phyloP scores from a whole-genome alignment of 2,329 filamentous ascomycete species.

The Scolecobasidium constrictum region DNA sequence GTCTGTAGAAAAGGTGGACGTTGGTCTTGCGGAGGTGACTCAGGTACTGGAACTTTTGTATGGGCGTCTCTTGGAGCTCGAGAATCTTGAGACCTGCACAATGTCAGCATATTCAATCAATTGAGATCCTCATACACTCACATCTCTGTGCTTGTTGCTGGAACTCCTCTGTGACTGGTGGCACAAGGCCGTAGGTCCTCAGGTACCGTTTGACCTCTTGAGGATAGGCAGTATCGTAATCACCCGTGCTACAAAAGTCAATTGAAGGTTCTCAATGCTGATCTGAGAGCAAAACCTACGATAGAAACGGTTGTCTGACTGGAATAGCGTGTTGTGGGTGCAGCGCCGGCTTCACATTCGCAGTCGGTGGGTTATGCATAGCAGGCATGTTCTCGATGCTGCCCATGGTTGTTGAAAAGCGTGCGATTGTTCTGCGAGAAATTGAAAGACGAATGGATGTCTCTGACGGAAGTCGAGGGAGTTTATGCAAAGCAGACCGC shows the following conservation, averaged over 20 bases:
- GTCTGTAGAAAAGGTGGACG: conserved; percentile 69
- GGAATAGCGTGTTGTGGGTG: conserved; percentile 18
- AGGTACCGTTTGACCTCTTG: conserved; percentile 39
- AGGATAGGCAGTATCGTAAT: conserved; percentile 39
- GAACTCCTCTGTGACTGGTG: conserved; percentile 39
- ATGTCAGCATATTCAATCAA: background rate
- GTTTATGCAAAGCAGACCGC: too few species aligned
- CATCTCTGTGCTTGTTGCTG: conserved; percentile 40
- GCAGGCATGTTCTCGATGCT: background rate
- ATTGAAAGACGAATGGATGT: too few species aligned
- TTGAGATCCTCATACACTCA: conserved; percentile 18
- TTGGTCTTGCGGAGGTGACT: conserved; percentile 66
- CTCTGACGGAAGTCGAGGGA: too few species aligned
- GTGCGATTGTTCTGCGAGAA: too few species aligned
- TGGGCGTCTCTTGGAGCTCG: conserved; percentile 53
- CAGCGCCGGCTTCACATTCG: conserved; percentile 21
- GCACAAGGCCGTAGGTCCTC: conserved; percentile 41
- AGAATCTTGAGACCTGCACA: conserved; percentile 59
- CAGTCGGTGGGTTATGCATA: conserved; percentile 20
- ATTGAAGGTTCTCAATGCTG: background rate
- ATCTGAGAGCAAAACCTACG: conserved; percentile 15
- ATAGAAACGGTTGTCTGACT: conserved; percentile 26
- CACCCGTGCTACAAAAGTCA: conserved; percentile 24
- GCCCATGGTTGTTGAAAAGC: conserved; percentile 8
- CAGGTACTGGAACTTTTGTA: conserved; percentile 80